A percentile compares a stretch with the other conserved stretches of the same genome.
These are phyloP conservation scores for Phytophthora nicotianae DNA, from an alignment of 352 stramenopile genomes.

Conservation along the genomic window DNA sequence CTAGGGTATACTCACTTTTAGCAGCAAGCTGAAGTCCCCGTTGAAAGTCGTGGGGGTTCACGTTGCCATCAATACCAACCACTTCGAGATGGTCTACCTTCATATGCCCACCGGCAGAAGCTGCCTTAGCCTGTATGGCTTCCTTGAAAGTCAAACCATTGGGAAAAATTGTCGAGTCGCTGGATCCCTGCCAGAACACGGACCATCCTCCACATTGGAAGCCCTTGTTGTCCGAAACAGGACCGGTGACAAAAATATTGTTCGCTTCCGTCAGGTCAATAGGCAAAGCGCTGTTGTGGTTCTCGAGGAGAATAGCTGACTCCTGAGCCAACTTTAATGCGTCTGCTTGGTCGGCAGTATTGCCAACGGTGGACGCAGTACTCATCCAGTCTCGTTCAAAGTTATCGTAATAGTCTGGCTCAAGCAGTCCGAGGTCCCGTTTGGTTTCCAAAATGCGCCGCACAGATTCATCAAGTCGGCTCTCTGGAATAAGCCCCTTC, in stretches of 20 bases:
- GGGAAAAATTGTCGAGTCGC: conserved; percentile 62
- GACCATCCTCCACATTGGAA: conserved; percentile 77
- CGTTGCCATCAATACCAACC: conserved; percentile 55
- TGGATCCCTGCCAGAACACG: conserved; percentile 70
- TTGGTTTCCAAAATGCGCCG: conserved; percentile 67
- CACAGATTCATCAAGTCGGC: conserved; percentile 67
- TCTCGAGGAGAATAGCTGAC: conserved; percentile 83
- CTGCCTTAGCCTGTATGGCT: conserved; percentile 32
- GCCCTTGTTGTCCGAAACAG: conserved; percentile 69
- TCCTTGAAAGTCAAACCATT: conserved; percentile 68
- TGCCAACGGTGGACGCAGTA: conserved; percentile 43
- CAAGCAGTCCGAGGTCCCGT: conserved; percentile 54
- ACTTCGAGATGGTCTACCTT: conserved; percentile 46
- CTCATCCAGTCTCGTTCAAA: conserved; percentile 12
- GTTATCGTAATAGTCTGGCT: conserved; percentile 5
- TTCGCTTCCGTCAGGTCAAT: conserved; percentile 25
- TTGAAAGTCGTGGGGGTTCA: conserved; percentile 42
- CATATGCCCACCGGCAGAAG: conserved; percentile 5
- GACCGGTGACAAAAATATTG: conserved; percentile 68
- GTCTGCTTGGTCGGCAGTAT: conserved; percentile 50
- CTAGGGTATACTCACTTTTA: conserved; percentile 73
- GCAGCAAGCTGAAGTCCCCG: conserved; percentile 47
- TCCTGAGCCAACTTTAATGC: conserved; percentile 74
- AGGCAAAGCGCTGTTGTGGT: conserved; percentile 52
- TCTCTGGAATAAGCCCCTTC: conserved; percentile 44